Evolutionary conservation across 257 asterid genomes (phyloP), one percentile per base, ranked within the genome.

Genomic region (Solanum infundibuliforme): DNA sequence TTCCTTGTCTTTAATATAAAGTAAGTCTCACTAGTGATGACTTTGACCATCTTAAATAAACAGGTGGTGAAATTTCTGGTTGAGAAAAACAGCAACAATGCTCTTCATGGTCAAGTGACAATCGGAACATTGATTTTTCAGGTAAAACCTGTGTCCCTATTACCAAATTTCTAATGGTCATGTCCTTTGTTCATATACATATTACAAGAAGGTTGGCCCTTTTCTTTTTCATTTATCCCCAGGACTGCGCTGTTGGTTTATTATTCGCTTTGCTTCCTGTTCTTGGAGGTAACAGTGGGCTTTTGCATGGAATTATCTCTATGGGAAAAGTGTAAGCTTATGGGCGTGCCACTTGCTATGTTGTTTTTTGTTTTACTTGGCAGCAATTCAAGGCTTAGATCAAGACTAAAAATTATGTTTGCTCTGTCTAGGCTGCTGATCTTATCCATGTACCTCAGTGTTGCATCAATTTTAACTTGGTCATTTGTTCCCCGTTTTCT

Each of bases 211-310:
- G 41, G 21, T 48, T 82, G 71, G 4, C 18, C 52, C 18, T 66
- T 86, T 82, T 55, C 71, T 20, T n/a, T 77, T 62, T 20, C 23
- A 71, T 85, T 35, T 75, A 13, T 55, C 75, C 75, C 79, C 90
- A 96, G 99, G 99, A 96, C 87, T 96, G 98, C 89, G 98, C 98
- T 77, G 99, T 96, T 91, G 99, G 98, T 81, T 93, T 96, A 90
- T 90, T 96, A 82, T 96, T 96, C 89, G 99, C 99, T 85, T 90
- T 96, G 91, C 98, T 96, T 75, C 99, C 99, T 38, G 93, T 96
- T 90, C 94, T 96, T 72, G 98, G 99, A 27, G 99, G 99, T 90
- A 91, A 91, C 86, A 93, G 98, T 85, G 98, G 99, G 89, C 89
- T 95, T 90, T 83, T 94, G 91, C 95, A 86, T 66, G 99, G 99